Evolutionary conservation across 2,329 filamentous ascomycete species (phyloP).

Genomic region (Nectriaceae sp.): DNA sequence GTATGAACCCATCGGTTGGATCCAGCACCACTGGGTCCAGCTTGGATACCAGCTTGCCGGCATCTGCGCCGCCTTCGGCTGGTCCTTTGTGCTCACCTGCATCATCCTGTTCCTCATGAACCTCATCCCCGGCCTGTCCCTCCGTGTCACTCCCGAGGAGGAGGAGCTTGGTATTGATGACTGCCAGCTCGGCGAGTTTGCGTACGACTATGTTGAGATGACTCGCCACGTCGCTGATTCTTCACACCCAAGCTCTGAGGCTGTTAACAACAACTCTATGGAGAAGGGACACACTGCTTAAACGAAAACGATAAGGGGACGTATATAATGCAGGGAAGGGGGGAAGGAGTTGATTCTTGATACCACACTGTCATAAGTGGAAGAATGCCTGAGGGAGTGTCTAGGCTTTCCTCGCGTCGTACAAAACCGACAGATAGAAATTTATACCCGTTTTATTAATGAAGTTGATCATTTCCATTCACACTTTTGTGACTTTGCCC

Average conservation of each 20-base stretch:
- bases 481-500: too few species aligned
- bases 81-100: conserved; percentile 68
- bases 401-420: not conserved
- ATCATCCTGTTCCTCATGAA: conserved; percentile 72
- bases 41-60: conserved; percentile 72
- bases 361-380: not conserved
- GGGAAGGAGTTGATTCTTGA: not conserved
- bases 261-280: conserved; percentile 27
- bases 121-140: conserved; percentile 68
- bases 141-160: conserved; percentile 66
- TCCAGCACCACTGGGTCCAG: conserved; percentile 71
- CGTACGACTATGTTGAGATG: conserved; percentile 80
- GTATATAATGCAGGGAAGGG: not conserved
- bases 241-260: conserved; percentile 20
- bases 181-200: conserved; percentile 78
- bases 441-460: not conserved
- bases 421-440: not conserved
- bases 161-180: conserved; percentile 73
- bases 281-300: conserved; percentile 30
- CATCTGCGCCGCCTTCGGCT: conserved; percentile 63
- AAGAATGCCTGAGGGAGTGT: not conserved
- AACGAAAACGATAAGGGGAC: not conserved
- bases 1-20: conserved; percentile 63
- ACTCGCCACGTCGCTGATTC: conserved; percentile 60
- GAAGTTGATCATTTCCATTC: too few species aligned